Conservation (phyloP, 2,329 filamentous ascomycete species). For the Xylariaceae sp. region DNA sequence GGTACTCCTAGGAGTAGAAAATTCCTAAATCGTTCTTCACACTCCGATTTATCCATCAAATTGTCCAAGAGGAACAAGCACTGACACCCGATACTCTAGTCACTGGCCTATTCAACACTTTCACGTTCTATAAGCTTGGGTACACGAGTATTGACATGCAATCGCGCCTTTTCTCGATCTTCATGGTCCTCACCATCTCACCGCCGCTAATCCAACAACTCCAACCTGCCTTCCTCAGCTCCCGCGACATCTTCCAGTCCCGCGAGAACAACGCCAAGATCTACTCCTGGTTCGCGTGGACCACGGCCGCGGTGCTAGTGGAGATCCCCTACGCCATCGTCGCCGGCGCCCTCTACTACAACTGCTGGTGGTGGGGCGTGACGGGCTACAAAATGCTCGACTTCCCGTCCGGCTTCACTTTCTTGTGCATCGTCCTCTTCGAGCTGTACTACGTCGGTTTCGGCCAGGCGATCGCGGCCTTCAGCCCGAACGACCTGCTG, state of each 20-base stretch:
- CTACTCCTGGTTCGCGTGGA: constrained; percentile 75
- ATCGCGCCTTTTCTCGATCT: constrained; percentile 73
- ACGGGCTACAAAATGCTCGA: constrained; percentile 53
- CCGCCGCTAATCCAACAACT: constrained; percentile 77
- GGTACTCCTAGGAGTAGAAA: neutral
- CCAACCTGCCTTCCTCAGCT: constrained; percentile 70
- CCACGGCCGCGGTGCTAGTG: constrained; percentile 64
- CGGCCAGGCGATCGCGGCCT: constrained; percentile 59
- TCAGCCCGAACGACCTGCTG: constrained; percentile 67
- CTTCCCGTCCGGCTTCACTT: constrained; percentile 63
- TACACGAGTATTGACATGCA: constrained; percentile 65
- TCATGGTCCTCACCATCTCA: constrained; percentile 75
- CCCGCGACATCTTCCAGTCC: constrained; percentile 68
- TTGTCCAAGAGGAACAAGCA: neutral
- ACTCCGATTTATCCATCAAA: neutral
- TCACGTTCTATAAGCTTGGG: constrained; percentile 68
- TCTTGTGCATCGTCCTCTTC: constrained; percentile 64
- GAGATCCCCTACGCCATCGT: constrained; percentile 73
- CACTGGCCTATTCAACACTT: constrained; percentile 69
- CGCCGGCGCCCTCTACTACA: constrained; percentile 66
- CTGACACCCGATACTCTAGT: constrained; percentile 28
- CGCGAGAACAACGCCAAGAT: constrained; percentile 79
- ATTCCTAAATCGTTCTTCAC: neutral
- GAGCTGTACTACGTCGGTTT: constrained; percentile 31
- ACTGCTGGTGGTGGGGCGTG: constrained; percentile 61